These are phyloP conservation scores for Solanum hybrid DNA, from an alignment of 305 asterid species.

Conservation along the genomic window DNA sequence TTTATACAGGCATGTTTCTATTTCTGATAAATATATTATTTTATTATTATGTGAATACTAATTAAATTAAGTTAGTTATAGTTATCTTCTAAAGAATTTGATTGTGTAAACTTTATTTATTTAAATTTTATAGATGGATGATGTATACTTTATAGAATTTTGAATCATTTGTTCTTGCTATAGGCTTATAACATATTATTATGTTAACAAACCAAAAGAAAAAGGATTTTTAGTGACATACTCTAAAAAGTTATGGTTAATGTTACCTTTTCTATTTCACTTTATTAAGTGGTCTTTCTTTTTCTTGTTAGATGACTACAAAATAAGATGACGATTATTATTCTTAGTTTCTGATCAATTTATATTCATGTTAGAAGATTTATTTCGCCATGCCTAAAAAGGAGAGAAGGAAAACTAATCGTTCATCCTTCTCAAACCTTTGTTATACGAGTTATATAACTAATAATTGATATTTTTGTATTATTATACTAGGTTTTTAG, in stretches of 20 bases:
- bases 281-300: neutral
- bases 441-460: neutral
- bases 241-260: neutral
- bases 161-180: neutral
- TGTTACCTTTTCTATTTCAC: neutral
- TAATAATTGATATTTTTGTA: neutral
- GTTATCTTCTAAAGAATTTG: neutral
- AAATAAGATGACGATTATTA: neutral
- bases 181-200: neutral
- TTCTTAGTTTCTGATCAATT: neutral
- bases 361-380: neutral
- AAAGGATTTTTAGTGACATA: neutral
- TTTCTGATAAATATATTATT: too few relatives aligned
- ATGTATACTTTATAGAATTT: neutral
- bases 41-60: neutral
- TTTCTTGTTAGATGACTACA: neutral
- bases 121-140: neutral
- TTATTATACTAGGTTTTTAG: neutral
- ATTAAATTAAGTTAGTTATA: neutral
- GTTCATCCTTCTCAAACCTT: neutral
- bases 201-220: neutral
- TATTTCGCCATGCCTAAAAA: neutral
- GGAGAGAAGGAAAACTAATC: neutral
- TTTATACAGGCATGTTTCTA: accelerated
- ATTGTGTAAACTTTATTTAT: too few relatives aligned